A percentile compares a stretch with the other conserved stretches of the same genome.
These are phyloP conservation scores for Angophora floribunda DNA, from an alignment of 345 rosid genomes.

Conservation along the genomic window DNA sequence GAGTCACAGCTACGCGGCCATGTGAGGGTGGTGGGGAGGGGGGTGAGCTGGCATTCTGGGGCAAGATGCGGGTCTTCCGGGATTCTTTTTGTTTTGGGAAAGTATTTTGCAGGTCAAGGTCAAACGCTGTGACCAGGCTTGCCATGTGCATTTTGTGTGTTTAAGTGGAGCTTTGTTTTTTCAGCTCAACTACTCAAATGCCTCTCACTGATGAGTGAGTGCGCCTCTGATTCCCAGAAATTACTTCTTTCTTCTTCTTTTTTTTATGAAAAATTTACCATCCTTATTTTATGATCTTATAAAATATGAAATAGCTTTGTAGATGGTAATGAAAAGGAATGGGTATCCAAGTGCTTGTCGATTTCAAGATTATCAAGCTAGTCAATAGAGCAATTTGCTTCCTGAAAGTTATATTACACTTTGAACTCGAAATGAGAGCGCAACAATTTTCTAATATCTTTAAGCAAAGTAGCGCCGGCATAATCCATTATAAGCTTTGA, in stretches of 20 bases:
- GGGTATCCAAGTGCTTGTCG: neutral
- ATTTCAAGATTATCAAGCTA: neutral
- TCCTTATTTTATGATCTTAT: neutral
- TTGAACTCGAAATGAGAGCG: neutral
- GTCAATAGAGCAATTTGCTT: neutral
- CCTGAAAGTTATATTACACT: neutral
- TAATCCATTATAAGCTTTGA: neutral
- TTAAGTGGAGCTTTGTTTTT: neutral
- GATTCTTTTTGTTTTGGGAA: neutral
- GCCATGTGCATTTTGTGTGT: constrained; percentile 25
- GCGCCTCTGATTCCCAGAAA: neutral
- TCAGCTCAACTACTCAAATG: neutral
- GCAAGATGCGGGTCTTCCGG: neutral
- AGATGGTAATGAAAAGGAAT: neutral
- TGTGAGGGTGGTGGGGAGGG: neutral
- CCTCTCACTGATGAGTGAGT: neutral
- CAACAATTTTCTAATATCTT: neutral
- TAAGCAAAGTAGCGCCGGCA: neutral
- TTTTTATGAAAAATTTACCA: neutral
- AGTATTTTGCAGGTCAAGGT: constrained; percentile 1
- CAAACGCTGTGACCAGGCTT: constrained; percentile 20
- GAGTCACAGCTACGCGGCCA: constrained; percentile 10
- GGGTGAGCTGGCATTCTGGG: neutral
- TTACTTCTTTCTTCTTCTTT: neutral
- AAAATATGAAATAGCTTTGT: neutral